phyloP scores from a whole-genome alignment of 495 filamentous ascomycete genomes.

The Extremus antarcticus region DNA sequence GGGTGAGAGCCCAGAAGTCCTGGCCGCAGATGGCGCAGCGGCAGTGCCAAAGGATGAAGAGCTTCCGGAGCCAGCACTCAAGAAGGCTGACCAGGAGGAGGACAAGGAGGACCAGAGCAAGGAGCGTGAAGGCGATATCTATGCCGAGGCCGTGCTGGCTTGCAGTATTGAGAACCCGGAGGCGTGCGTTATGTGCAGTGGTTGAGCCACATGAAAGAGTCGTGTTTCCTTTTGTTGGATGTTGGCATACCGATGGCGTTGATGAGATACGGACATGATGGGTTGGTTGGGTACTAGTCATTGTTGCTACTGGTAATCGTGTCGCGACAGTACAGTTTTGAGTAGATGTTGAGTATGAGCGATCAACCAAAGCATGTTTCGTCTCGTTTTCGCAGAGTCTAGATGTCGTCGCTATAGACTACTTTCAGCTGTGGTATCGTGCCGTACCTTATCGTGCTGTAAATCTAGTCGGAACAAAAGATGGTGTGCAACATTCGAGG shows the following conservation, averaged over 20 bases:
- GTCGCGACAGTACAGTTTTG: neutral
- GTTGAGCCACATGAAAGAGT: constrained; percentile 22
- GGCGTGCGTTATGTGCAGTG: constrained; percentile 83
- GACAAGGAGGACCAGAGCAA: constrained; percentile 55
- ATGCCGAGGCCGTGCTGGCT: constrained; percentile 76
- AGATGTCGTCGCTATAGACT: neutral
- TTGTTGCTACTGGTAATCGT: neutral
- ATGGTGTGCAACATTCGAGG: too few species aligned
- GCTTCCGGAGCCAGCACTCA: constrained; percentile 42
- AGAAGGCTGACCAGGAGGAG: constrained; percentile 47
- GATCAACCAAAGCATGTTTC: too few species aligned
- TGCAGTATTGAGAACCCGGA: constrained; percentile 93
- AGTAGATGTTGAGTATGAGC: neutral
- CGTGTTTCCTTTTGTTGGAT: neutral
- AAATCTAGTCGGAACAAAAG: too few species aligned
- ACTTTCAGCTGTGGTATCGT: neutral
- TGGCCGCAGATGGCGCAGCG: constrained; percentile 56
- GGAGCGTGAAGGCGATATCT: constrained; percentile 77
- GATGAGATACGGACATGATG: neutral
- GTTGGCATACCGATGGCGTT: constrained; percentile 6
- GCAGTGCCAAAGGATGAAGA: constrained; percentile 42
- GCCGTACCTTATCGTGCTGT: too few species aligned
- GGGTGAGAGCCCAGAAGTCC: constrained; percentile 62
- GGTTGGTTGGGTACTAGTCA: neutral
- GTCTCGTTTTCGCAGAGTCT: too few species aligned